Percentiles rank a stretch among this genome's conserved stretches.
Evolutionary conservation across 441 rosid genomes (phyloP).

Genomic region (Arabidopsis lyrata): DNA sequence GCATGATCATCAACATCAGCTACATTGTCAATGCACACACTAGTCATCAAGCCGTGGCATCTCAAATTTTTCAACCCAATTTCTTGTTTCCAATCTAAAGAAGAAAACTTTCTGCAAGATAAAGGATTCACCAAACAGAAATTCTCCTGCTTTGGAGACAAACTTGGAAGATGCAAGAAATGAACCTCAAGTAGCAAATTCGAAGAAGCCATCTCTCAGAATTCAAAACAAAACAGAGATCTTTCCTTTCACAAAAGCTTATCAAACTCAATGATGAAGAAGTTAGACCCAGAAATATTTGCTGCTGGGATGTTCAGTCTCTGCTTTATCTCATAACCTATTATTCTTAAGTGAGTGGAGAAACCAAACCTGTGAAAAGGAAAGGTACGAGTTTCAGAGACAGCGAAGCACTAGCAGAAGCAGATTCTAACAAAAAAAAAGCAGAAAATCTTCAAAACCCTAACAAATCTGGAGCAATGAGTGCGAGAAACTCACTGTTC

Average conservation of each 20-base stretch:
- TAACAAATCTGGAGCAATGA: slow-evolving; percentile 24
- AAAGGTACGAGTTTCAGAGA: not conserved
- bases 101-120: slow-evolving; percentile 30
- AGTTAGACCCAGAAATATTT: slow-evolving; percentile 9
- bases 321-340: not conserved
- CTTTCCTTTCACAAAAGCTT: slow-evolving; percentile 8
- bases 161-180: slow-evolving; percentile 41
- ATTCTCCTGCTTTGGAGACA: slow-evolving; percentile 42
- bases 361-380: slow-evolving; percentile 20
- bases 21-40: slow-evolving; percentile 49
- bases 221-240: slow-evolving; percentile 15
- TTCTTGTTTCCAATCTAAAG: slow-evolving; percentile 43
- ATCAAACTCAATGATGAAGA: not conserved
- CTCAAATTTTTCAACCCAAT: slow-evolving; percentile 37
- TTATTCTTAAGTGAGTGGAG: slow-evolving; percentile 5
- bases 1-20: slow-evolving; percentile 53
- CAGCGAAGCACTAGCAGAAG: not conserved
- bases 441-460: not conserved
- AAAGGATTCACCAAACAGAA: slow-evolving; percentile 23
- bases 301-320: not conserved
- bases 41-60: slow-evolving; percentile 49
- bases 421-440: not conserved
- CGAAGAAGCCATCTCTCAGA: slow-evolving; percentile 56
- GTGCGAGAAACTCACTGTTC: slow-evolving; percentile 26
- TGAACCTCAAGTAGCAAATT: slow-evolving; percentile 47